Base-by-base conservation (phyloP, 2,329 filamentous ascomycete species). In the Botrytis galanthina region DNA sequence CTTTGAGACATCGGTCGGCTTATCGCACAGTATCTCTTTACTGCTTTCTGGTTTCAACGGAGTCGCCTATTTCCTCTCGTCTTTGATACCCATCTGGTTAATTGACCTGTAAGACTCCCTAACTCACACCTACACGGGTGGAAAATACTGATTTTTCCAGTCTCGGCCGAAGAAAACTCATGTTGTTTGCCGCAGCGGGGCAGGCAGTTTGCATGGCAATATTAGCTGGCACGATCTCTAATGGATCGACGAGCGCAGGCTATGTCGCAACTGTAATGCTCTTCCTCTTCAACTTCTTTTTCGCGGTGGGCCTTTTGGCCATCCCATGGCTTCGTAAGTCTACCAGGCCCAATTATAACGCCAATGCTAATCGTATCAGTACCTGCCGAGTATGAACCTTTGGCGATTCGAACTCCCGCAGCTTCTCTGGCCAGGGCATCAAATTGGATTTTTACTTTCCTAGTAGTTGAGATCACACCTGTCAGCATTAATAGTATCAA, bases 391-490 rank as follows among this genome's bases (percentile, higher is more conserved):
- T 32, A 42, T 32, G 86, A 1, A 89, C 90, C 9, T 81, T 83
- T 1, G 84, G 84, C 0, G 63, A 32, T 32, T 48, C 39, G 39
- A 71, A 35, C 59, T 32, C 54, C 39, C 4, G 29, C n/a, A 46
- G 37, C 39, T 44, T 37, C 51, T 57, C 79, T 89, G 16, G 81
- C 81, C 16, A 84, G 83, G 3, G 82, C 37, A 26, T 61, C 35
- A 20, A 85, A 88, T 78, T 92, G 90, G 89, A 82, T 92, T 9
- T 92, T 92, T 82, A 92, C 92, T 78, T 91, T 92, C 75, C 86
- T 90, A 22, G 87, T 92, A 66, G 88, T 89, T 0, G 82, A 86
- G 46, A 81, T 82, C 22, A 87, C 86, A 1, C 81, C 82, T 9
- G 80, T 79, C 51, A 84, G 85, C 1, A 82, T 85, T 60, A 71